Base-by-base conservation (phyloP, 768 basidiomycete species). In the Calocera cornea region DNA sequence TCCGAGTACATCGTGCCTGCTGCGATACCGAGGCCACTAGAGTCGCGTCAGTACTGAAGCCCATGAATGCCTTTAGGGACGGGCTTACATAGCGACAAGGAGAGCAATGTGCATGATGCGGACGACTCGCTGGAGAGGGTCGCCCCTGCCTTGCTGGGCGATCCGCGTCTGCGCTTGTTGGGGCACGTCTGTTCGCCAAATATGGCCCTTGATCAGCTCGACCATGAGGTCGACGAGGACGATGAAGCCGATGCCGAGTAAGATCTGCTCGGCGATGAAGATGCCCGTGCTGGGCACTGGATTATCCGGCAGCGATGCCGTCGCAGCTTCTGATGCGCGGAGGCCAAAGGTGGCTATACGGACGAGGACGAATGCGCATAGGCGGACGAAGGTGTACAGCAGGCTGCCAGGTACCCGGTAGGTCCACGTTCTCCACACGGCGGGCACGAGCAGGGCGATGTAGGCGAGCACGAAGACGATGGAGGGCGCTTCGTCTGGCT, bases 381-480 rank as follows among this genome's bases (percentile, higher is more conserved):
- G 49, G 8, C 49, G 49, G 49, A 50, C 10, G 49, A 16, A 50
- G 12, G 49, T 50, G 49, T 11, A 27, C 11, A 50, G 49, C 11
- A 50, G 49, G 11, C 8, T 50, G 49, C 49, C 14, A 8, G 49
- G 49, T 11, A 7, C 11, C 8, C 49, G 49, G 49, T 50, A 50
- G 49, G 49, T 50, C 11, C 8, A 50, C 14, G 49, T 24, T 10
- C 49, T 8, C 49, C 49, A 50, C 10, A 50, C 24, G 10, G 49
- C 22, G 10, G 49, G 49, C 10, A 50, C 79, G 1, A 79, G 34
- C 11, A 81, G 71, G 2, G 76, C 34, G 14, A 69, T 77, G 71
- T 81, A 81, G 17, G 80, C 71, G 1, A 75, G 69, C 12, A 77
- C 75, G 70, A 81, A 81, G 2, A 81, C 11, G 27, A 82, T 74